These are phyloP conservation scores for Aureobasidium sp. DNA, from an alignment of 2,329 filamentous ascomycete genomes.

Conservation along the genomic window DNA sequence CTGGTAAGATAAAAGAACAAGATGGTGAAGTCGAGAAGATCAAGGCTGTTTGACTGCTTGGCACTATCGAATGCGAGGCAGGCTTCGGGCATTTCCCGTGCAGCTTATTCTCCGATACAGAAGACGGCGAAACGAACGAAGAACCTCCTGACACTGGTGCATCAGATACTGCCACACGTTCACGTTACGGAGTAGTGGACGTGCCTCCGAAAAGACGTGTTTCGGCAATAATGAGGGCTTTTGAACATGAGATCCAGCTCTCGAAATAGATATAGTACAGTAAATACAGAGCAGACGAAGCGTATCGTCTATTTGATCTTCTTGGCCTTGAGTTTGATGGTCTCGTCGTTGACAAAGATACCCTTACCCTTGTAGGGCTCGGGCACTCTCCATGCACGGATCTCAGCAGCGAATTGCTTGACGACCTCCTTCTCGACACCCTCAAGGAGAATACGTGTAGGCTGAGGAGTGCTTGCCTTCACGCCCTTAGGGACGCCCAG, in stretches of 20 bases:
- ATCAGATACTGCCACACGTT: not conserved
- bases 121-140: not conserved
- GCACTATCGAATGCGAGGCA: not conserved
- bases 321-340: constrained; percentile 97
- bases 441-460: constrained; percentile 84
- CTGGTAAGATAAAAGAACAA: not conserved
- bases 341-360: constrained; percentile 95
- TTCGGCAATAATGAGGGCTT: not conserved
- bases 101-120: constrained; percentile 3
- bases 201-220: not conserved
- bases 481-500: constrained; percentile 74
- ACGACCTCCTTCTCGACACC: constrained; percentile 78
- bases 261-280: constrained; percentile 9
- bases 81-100: not conserved
- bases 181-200: not conserved
- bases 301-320: constrained; percentile 38
- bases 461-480: constrained; percentile 78
- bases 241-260: constrained; percentile 8
- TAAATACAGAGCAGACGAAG: constrained; percentile 3
- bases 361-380: constrained; percentile 99
- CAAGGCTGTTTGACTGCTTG: not conserved
- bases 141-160: not conserved
- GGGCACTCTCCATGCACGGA: constrained; percentile 78
- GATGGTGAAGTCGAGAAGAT: not conserved
- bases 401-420: constrained; percentile 83